Evolutionary conservation across 257 asterid species (phyloP).

Genomic region (Ligustrum vulgare): DNA sequence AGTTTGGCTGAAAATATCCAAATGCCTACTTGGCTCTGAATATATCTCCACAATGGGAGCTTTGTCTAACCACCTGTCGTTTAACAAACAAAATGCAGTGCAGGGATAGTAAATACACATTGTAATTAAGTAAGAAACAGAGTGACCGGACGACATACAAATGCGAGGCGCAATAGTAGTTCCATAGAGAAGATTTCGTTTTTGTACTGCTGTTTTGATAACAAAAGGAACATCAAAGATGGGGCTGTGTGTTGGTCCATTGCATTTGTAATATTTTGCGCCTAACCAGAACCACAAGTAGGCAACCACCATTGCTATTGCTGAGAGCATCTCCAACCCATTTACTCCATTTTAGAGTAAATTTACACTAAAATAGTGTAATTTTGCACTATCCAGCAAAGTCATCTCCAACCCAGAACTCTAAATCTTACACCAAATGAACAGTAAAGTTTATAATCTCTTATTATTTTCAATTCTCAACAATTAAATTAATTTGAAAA

Average conservation of each 20-base stretch:
- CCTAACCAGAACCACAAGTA: conserved; percentile 19
- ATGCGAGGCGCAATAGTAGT: neutral
- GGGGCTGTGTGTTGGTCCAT: conserved; percentile 1
- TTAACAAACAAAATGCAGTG: neutral
- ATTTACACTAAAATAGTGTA: too few species aligned
- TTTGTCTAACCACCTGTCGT: conserved; percentile 30
- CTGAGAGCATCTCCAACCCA: neutral
- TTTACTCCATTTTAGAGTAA: too few species aligned
- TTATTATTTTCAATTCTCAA: too few species aligned
- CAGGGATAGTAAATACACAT: too few species aligned
- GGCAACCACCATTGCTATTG: neutral
- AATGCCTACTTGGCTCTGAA: too few species aligned
- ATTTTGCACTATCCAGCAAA: too few species aligned
- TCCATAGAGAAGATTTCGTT: conserved; percentile 6
- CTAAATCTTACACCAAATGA: too few species aligned
- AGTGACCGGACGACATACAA: conserved; percentile 2
- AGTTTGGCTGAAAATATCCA: neutral
- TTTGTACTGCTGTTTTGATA: conserved; percentile 8
- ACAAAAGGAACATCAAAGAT: neutral
- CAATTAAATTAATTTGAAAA: too few species aligned
- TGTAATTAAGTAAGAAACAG: too few species aligned
- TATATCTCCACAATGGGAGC: conserved; percentile 2
- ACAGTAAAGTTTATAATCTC: too few species aligned
- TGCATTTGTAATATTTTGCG: neutral
- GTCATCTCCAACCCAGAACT: too few species aligned